Percentiles rank a stretch among this genome's conserved stretches.
Evolutionary conservation across 352 stramenopile species (phyloP).

Genomic region (Pythium utonaiense): DNA sequence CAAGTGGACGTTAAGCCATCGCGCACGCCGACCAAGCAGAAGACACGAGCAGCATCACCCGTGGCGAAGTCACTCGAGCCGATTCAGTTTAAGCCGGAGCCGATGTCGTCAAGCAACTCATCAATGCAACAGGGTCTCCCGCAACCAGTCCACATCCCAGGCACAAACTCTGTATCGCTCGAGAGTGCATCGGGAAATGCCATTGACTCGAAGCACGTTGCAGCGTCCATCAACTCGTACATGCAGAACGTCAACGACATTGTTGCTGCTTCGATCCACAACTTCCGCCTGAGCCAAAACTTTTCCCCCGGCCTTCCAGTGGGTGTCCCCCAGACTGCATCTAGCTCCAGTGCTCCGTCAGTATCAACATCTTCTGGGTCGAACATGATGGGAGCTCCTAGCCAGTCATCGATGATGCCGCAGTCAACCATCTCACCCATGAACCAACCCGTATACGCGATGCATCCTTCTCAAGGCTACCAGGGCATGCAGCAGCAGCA

Average conservation of each 20-base stretch:
- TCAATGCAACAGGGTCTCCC: constrained; percentile 1
- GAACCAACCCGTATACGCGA: constrained; percentile 45
- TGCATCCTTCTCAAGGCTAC: constrained; percentile 36
- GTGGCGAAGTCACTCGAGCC: constrained; percentile 27
- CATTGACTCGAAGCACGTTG: constrained; percentile 28
- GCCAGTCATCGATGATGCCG: constrained; percentile 18
- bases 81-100: constrained; percentile 16
- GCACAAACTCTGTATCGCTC: background rate
- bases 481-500: constrained; percentile 32
- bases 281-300: constrained; percentile 67
- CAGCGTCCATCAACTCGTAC: constrained; percentile 33
- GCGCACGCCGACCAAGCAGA: constrained; percentile 41
- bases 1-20: constrained; percentile 23
- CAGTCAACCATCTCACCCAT: constrained; percentile 34
- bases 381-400: constrained; percentile 12
- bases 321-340: constrained; percentile 12
- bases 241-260: constrained; percentile 64
- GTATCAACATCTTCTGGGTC: background rate
- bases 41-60: constrained; percentile 31
- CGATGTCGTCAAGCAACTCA: background rate
- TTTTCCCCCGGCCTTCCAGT: constrained; percentile 35
- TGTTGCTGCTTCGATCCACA: constrained; percentile 68
- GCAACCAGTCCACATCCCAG: constrained; percentile 11
- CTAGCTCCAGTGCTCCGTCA: constrained; percentile 19
- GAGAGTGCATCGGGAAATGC: constrained; percentile 6